A percentile compares a stretch with the other conserved stretches of the same genome.
phyloP scores from a whole-genome alignment of 1,284 basidiomycete species.

The Rhodotorula sp. region DNA sequence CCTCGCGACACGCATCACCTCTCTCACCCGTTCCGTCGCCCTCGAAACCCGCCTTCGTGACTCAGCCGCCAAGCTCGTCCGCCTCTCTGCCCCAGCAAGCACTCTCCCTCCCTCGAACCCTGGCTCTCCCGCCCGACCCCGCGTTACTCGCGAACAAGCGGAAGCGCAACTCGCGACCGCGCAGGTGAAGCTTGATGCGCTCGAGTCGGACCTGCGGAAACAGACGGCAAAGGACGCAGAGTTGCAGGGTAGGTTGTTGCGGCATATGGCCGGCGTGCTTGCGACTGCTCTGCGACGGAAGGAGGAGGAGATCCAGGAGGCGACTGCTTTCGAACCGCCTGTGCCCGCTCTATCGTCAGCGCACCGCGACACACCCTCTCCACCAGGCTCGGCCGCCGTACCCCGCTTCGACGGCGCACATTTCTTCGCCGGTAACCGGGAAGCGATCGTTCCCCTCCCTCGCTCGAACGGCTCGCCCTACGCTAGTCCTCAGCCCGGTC shows the following conservation, averaged over 20 bases:
- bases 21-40: conserved; percentile 33
- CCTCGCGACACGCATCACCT: conserved; percentile 23
- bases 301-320: conserved; percentile 20
- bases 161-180: conserved; percentile 25
- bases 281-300: conserved; percentile 17
- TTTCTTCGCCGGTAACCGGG: conserved; percentile 38
- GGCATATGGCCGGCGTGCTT: conserved; percentile 40
- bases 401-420: conserved; percentile 34
- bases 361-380: neutral
- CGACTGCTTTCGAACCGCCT: neutral
- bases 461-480: neutral
- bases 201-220: conserved; percentile 22
- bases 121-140: neutral
- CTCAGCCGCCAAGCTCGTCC: conserved; percentile 39
- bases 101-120: neutral
- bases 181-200: conserved; percentile 23
- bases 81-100: conserved; percentile 18
- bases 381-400: neutral
- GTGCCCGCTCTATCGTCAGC: neutral
- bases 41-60: conserved; percentile 40
- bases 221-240: conserved; percentile 23
- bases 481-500: conserved; percentile 2
- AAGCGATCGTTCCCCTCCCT: conserved; percentile 26
- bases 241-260: conserved; percentile 19
- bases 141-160: conserved; percentile 22